Evolutionary conservation across 2,329 filamentous ascomycete species (phyloP), one percentile per base, ranked within the genome.

Genomic region (Knufia petricola): DNA sequence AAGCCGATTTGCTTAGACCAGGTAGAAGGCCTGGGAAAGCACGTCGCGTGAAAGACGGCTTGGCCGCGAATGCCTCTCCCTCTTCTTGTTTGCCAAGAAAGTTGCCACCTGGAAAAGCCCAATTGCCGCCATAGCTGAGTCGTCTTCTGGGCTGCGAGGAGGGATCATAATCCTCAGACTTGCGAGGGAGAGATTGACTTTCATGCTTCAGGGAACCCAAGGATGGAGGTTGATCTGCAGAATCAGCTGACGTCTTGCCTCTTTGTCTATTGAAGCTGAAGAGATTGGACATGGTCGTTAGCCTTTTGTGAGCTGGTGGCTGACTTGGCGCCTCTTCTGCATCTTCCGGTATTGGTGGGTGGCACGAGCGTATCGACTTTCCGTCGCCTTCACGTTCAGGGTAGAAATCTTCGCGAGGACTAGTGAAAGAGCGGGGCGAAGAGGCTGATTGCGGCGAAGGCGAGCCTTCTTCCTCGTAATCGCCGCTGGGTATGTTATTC

Each of bases 121-220:
- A 77, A 61, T 74, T 47, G 7, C 72, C 72, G 4, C 77, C 77
- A 58, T 79, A 73, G 54, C 77, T 81, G 19, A 71, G 63, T 52
- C 78, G 73, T 20, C 79, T 71, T 36, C 57, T 52, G 48, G 72
- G 69, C 48, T 71, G 69, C 20, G 66, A 64, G 8, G 69, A 71
- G 3, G 72, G 66, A 55, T 78, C 75, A 34, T 72, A 61, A 7
- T 73, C 72, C 36, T 79, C 73, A 26, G 69, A 42, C 52, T 73
- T 71, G 30, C 77, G 69, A 12, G 79, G 79, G 59, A 82, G 74
- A n/a, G 78, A 82, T 53, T 81, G 78, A 52, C 77, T 81, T 53
- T 82, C 77, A 1, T 73, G 70, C 41, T 74, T 79, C 52, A 81
- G 60, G n/a, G 73, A 73, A 13, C 78, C 78, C 24, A 80, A 59